A percentile compares a stretch with the other conserved stretches of the same genome.
Conservation (phyloP, 371 early-diverging fungal genomes). For the Dichotomocladium elegans region DNA sequence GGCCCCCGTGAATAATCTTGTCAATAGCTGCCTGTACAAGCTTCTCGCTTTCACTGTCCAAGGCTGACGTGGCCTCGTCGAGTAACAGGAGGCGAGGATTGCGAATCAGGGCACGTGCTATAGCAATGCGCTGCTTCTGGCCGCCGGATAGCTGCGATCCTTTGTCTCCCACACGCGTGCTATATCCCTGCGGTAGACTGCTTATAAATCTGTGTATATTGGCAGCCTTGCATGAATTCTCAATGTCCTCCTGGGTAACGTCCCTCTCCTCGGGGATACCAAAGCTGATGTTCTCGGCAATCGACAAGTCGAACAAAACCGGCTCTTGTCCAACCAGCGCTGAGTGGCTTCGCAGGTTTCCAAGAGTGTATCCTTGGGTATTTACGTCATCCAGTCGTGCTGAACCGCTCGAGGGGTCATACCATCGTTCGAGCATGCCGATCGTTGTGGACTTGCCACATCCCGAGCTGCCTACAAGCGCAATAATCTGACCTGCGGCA, state of each 20-base stretch:
- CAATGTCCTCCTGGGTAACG: conserved; percentile 54
- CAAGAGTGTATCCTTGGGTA: conserved; percentile 55
- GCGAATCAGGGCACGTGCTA: conserved; percentile 39
- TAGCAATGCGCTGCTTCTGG: conserved; percentile 77
- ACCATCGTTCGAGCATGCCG: conserved; percentile 81
- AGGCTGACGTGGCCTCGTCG: conserved; percentile 96
- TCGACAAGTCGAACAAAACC: conserved; percentile 69
- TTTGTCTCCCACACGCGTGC: conserved; percentile 75
- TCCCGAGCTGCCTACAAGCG: conserved; percentile 78
- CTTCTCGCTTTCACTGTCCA: conserved; percentile 88
- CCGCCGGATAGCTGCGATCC: conserved; percentile 81
- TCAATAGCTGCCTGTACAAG: conserved; percentile 87
- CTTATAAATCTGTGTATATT: conserved; percentile 78
- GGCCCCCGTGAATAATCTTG: conserved; percentile 50
- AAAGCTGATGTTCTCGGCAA: conserved; percentile 77
- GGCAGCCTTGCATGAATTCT: conserved; percentile 56
- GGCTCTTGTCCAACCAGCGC: conserved; percentile 92
- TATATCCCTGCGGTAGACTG: conserved; percentile 66
- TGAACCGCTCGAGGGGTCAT: conserved; percentile 66
- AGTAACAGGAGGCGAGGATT: conserved; percentile 52
- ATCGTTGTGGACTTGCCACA: conserved; percentile 86
- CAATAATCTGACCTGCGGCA: conserved; percentile 72
- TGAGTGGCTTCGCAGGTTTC: conserved; percentile 65
- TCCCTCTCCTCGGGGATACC: conserved; percentile 47
- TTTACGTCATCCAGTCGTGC: conserved; percentile 65